A percentile compares a stretch with the other conserved stretches of the same genome.
These are phyloP conservation scores for Remersonia thermophila DNA, from an alignment of 2,329 filamentous ascomycete genomes.

Conservation along the genomic window DNA sequence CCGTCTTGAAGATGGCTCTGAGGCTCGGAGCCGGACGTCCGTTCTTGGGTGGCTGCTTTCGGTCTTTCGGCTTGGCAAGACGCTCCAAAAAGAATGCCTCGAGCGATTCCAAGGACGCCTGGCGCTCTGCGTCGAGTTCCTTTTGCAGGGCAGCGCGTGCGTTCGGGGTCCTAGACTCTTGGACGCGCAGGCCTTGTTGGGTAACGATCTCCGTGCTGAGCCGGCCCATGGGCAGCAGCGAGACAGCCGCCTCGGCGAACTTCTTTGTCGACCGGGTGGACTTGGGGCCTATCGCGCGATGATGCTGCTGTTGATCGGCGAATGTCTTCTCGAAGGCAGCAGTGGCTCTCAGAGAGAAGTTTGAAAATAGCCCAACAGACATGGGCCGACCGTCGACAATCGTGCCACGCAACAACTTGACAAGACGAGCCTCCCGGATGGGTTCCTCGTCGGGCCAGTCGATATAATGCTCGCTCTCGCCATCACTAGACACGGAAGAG, in stretches of 20 bases:
- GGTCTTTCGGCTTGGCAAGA: conserved; percentile 14
- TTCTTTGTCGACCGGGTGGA: not conserved
- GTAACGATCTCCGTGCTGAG: conserved; percentile 11
- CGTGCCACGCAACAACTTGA: conserved; percentile 8
- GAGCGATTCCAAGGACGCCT: conserved; percentile 13
- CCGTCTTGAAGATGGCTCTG: conserved; percentile 48
- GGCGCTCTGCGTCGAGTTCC: not conserved
- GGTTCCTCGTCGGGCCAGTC: conserved; percentile 2
- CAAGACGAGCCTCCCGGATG: conserved; percentile 7
- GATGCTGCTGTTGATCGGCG: not conserved
- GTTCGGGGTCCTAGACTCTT: conserved; percentile 11
- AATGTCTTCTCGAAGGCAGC: not conserved
- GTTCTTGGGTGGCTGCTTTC: conserved; percentile 2
- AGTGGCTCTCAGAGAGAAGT: conserved; percentile 2
- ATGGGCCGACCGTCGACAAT: conserved; percentile 5
- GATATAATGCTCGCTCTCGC: conserved; percentile 1
- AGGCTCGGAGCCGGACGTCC: conserved; percentile 24
- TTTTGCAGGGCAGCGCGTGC: conserved; percentile 3
- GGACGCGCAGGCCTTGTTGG: conserved; percentile 9
- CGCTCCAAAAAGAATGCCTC: conserved; percentile 15
- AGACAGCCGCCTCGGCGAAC: not conserved
- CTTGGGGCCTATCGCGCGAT: not conserved
- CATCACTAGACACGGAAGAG: not conserved
- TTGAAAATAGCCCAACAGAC: conserved; percentile 9
- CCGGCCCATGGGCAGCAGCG: not conserved